A percentile compares a stretch with the other conserved stretches of the same genome.
Evolutionary conservation across 257 asterid species (phyloP).

Genomic region (Sherardia arvensis): DNA sequence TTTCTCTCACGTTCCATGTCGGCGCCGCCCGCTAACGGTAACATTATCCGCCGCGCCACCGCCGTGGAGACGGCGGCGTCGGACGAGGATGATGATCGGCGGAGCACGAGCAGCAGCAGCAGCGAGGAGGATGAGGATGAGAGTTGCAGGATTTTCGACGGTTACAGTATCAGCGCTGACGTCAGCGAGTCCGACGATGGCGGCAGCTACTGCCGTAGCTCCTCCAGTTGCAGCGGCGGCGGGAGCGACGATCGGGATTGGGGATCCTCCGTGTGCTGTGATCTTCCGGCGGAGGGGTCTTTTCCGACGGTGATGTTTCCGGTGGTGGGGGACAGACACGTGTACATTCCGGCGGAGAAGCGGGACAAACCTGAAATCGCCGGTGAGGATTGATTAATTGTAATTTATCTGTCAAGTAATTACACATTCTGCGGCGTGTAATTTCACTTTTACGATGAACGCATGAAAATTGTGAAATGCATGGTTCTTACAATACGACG

Average conservation of each 20-base stretch:
- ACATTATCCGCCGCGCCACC: neutral
- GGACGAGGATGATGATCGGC: conserved; percentile 37
- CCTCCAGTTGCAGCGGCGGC: conserved; percentile 47
- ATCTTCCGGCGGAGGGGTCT: conserved; percentile 26
- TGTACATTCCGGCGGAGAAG: conserved; percentile 34
- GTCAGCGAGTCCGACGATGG: conserved; percentile 93
- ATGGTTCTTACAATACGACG: neutral
- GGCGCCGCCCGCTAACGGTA: neutral
- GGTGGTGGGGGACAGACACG: conserved; percentile 57
- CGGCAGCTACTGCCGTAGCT: neutral
- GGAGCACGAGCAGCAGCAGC: neutral
- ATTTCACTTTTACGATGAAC: neutral
- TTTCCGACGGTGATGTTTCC: conserved; percentile 57
- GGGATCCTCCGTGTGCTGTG: conserved; percentile 18
- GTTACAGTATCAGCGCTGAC: conserved; percentile 85
- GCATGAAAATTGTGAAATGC: neutral
- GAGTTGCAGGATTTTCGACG: conserved; percentile 18
- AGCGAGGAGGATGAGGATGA: neutral
- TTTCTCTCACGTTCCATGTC: neutral
- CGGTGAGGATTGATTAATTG: conserved; percentile 25
- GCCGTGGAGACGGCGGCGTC: conserved; percentile 11
- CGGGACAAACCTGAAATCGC: conserved; percentile 32
- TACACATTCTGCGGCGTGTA: no score
- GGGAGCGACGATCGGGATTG: conserved; percentile 6
- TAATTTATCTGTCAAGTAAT: no score